Conservation (phyloP, 805 yeast species). For the Lachancea lanzarotensis region DNA sequence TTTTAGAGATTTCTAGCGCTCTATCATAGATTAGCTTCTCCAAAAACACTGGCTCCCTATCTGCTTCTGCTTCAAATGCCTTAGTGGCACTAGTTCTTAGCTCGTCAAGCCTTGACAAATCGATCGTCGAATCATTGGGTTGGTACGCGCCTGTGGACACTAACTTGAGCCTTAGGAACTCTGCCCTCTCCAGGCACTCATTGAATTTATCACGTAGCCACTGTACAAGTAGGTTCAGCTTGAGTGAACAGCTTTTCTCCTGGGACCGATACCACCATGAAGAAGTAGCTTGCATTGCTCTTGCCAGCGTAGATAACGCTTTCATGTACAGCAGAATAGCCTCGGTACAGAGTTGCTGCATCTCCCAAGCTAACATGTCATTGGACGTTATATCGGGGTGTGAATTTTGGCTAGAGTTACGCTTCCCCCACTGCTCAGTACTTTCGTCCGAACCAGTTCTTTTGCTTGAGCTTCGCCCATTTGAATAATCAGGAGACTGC, state of each 20-base stretch:
- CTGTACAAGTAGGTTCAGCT: slow-evolving; percentile 67
- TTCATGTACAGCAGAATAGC: slow-evolving; percentile 82
- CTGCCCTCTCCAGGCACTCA: slow-evolving; percentile 85
- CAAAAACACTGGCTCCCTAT: slow-evolving; percentile 42
- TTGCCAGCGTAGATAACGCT: slow-evolving; percentile 71
- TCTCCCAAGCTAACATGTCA: slow-evolving; percentile 49
- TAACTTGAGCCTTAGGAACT: slow-evolving; percentile 55
- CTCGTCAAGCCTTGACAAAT: slow-evolving; percentile 5
- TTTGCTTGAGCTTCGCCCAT: neutral
- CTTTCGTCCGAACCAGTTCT: neutral
- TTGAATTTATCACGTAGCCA: slow-evolving; percentile 89
- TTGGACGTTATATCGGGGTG: slow-evolving; percentile 9
- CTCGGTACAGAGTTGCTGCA: slow-evolving; percentile 66
- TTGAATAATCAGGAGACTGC: slow-evolving; percentile 13
- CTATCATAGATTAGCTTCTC: slow-evolving; percentile 88
- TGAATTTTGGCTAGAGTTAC: slow-evolving; percentile 4
- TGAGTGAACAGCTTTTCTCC: slow-evolving; percentile 36
- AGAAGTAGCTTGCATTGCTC: slow-evolving; percentile 79
- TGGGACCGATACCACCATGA: slow-evolving; percentile 74
- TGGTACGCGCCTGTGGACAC: slow-evolving; percentile 20
- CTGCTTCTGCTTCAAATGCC: neutral
- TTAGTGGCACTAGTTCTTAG: neutral
- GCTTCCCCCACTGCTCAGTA: neutral
- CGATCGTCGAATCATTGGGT: slow-evolving; percentile 5
- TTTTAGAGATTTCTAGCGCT: slow-evolving; percentile 86